Conservation (phyloP, 2,329 filamentous ascomycete species). For the Sporothrix dimorphospora region DNA sequence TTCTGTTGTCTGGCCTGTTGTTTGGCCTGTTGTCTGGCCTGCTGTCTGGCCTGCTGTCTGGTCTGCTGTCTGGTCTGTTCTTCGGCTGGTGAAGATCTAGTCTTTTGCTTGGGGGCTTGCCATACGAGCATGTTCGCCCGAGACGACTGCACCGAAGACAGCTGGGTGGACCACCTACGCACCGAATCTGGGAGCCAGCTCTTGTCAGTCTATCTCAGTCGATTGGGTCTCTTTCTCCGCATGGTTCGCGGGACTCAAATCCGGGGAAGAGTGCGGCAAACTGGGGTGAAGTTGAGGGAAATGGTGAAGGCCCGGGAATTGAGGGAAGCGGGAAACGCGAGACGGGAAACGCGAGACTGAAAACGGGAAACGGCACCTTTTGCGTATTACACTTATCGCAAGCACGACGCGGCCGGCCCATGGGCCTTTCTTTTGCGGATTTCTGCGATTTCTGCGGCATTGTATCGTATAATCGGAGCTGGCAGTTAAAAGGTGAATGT, state of each 20-base stretch:
- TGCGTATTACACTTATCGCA: slow-evolving; percentile 4
- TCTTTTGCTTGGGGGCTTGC: neutral
- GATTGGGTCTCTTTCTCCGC: neutral
- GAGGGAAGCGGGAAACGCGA: neutral
- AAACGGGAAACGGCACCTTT: slow-evolving; percentile 11
- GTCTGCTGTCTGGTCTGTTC: neutral
- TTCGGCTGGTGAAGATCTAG: neutral
- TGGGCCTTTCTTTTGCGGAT: neutral
- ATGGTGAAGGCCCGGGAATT: neutral
- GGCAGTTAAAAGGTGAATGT: neutral
- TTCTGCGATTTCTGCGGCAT: neutral
- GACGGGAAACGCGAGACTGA: neutral
- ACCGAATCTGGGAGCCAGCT: neutral
- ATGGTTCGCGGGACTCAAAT: neutral
- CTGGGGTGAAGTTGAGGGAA: neutral
- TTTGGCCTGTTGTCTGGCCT: neutral
- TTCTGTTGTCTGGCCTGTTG: neutral
- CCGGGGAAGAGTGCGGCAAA: neutral
- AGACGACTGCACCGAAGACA: slow-evolving; percentile 13
- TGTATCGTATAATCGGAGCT: slow-evolving; percentile 2
- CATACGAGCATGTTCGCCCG: slow-evolving; percentile 9
- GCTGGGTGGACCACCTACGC: neutral
- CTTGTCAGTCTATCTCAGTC: neutral
- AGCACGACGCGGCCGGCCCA: slow-evolving; percentile 10
- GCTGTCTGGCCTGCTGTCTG: neutral